These are phyloP conservation scores for Alternaria ventricosa DNA, from an alignment of 2,329 filamentous ascomycete species.

Conservation along the genomic window DNA sequence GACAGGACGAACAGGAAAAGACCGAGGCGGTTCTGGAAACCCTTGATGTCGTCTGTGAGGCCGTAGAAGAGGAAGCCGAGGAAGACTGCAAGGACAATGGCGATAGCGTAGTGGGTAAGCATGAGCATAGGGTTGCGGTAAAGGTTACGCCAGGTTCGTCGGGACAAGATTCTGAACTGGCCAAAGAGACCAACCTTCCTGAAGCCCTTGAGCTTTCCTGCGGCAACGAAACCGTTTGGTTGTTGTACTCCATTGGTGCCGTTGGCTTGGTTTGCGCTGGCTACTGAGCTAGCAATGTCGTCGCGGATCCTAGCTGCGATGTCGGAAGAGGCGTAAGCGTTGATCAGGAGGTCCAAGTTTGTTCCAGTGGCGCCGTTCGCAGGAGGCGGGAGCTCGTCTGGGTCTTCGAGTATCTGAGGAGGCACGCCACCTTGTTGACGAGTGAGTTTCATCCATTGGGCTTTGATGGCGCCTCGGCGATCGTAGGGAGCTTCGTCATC, in stretches of 20 bases:
- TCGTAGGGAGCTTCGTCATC: conserved; percentile 65
- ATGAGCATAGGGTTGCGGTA: conserved; percentile 98
- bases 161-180: conserved; percentile 89
- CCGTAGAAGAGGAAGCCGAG: conserved; percentile 97
- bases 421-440: conserved; percentile 61
- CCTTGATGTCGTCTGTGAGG: conserved; percentile 91
- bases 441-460: conserved; percentile 66
- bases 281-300: conserved; percentile 76
- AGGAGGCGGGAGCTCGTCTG: conserved; percentile 65
- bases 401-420: conserved; percentile 72
- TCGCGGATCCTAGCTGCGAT: conserved; percentile 76
- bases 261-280: conserved; percentile 71
- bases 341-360: conserved; percentile 82
- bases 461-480: conserved; percentile 58
- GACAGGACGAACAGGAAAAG: conserved; percentile 98
- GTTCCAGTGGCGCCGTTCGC: conserved; percentile 67
- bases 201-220: conserved; percentile 77
- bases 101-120: conserved; percentile 97
- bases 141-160: conserved; percentile 93
- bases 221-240: conserved; percentile 60
- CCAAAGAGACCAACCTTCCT: conserved; percentile 77
- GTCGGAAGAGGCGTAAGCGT: conserved; percentile 77
- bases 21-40: conserved; percentile 96
- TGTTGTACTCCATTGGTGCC: conserved; percentile 64
- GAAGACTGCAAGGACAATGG: conserved; percentile 90